Evolutionary conservation across 2,329 filamentous ascomycete species (phyloP), one percentile per base, ranked within the genome.

Genomic region (Colletotrichum higginsianum): DNA sequence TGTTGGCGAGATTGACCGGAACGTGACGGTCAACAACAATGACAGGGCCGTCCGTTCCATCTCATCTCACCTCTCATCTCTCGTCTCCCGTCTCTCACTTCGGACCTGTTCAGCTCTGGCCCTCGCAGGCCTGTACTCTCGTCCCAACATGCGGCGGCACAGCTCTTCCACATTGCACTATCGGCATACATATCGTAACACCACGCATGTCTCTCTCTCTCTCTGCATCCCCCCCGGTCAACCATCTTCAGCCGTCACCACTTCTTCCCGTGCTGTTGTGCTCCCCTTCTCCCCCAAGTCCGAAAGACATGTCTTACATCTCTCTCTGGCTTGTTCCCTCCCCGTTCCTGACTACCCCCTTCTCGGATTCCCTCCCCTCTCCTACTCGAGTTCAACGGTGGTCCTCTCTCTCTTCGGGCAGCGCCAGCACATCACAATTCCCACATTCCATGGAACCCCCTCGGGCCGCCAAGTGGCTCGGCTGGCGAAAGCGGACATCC

Each of bases 381-480:
- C 15, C 38, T 7, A 7, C 50, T n/a, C 40, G 21, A 13, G 13
- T 56, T 38, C 64, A 55, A 47, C 40, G 40, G 56, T 56, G 55
- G 44, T 46, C 40, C 46, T 58, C 35, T 44, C 18, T 35, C 30
- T 35, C 2, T 53, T 55, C 21, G 38, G 38, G 61, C 12, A 53
- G 38, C 11, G 21, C 57, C 49, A 58, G 62, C 42, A 46, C 62
- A 44, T 70, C 56, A 21, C 57, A 67, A 62, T 63, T 67, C 64
- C 64, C 68, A 58, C 68, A 71, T 67, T 71, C 68, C 57, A 57
- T 67, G 50, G 63, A 56, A 26, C 38, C 35, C 67, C 44, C 66
- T 30, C 35, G 67, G 63, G 57, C 64, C 63, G 58, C 64, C 68
- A 62, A 67, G 67, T 67, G 67, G 50, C 61, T 42, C 52, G 57